phyloP scores from a whole-genome alignment of 164 flowering plant genomes.

The Brasenia schreberi region DNA sequence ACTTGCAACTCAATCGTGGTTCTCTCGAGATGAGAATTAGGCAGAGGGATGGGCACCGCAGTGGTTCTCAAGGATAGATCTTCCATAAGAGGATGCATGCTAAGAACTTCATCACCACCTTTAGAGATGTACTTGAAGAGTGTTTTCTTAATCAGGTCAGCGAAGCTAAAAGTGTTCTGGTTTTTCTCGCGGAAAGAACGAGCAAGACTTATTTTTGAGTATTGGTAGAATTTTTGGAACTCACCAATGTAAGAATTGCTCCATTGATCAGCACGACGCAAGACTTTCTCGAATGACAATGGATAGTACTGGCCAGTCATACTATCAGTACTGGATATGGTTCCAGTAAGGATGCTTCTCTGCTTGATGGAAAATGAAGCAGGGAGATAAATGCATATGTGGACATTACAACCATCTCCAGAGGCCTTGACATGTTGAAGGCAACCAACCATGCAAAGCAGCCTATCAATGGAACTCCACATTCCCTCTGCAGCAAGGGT shows the following conservation, averaged over 20 bases:
- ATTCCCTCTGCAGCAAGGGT: slow-evolving; percentile 72
- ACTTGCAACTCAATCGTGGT: slow-evolving; percentile 39
- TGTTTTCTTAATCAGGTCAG: slow-evolving; percentile 50
- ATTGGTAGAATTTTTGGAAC: slow-evolving; percentile 33
- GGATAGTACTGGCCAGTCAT: slow-evolving; percentile 31
- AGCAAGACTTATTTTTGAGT: slow-evolving; percentile 45
- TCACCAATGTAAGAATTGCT: slow-evolving; percentile 17
- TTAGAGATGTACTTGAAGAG: slow-evolving; percentile 50
- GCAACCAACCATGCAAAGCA: slow-evolving; percentile 92
- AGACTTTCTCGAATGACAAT: slow-evolving; percentile 45
- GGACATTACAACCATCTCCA: slow-evolving; percentile 35
- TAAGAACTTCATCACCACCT: slow-evolving; percentile 18
- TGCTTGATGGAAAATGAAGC: slow-evolving; percentile 56
- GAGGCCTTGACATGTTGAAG: slow-evolving; percentile 24
- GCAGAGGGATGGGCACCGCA: slow-evolving; percentile 32
- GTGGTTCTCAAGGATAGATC: slow-evolving; percentile 56
- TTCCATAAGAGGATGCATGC: slow-evolving; percentile 59
- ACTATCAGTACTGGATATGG: slow-evolving; percentile 35
- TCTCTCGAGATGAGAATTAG: slow-evolving; percentile 14
- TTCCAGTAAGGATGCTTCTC: slow-evolving; percentile 52
- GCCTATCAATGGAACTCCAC: slow-evolving; percentile 76
- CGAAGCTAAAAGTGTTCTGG: slow-evolving; percentile 48
- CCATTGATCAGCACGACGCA: slow-evolving; percentile 39
- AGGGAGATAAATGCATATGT: slow-evolving; percentile 60
- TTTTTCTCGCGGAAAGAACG: slow-evolving; percentile 43